Evolutionary conservation across 805 yeast genomes (phyloP).

Genomic region (Scheffersomyces ergatensis): DNA sequence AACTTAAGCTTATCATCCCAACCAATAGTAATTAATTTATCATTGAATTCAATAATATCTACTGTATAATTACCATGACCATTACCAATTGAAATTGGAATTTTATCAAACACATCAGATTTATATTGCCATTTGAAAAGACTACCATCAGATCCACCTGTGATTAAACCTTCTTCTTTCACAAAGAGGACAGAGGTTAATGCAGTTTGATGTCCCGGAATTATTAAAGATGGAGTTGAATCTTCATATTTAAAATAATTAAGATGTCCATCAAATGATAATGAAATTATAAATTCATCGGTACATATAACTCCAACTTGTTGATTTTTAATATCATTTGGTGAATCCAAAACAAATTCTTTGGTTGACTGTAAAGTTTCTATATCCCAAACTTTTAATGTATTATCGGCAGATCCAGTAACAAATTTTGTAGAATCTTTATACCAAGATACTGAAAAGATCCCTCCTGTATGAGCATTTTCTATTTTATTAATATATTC

Average conservation of each 20-base stretch:
- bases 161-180: constrained; percentile 26
- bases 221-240: constrained; percentile 31
- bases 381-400: constrained; percentile 64
- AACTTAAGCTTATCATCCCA: constrained; percentile 82
- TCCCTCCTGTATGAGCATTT: constrained; percentile 70
- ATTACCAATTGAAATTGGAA: constrained; percentile 19
- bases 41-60: constrained; percentile 36
- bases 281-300: constrained; percentile 56
- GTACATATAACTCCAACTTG: constrained; percentile 78
- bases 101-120: constrained; percentile 4
- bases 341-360: constrained; percentile 46
- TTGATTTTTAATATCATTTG: constrained; percentile 54
- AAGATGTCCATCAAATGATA: constrained; percentile 71
- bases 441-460: constrained; percentile 75
- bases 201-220: constrained; percentile 80
- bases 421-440: constrained; percentile 55
- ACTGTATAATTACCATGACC: constrained; percentile 69
- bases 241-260: constrained; percentile 46
- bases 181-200: constrained; percentile 54
- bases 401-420: constrained; percentile 81
- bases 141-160: constrained; percentile 85
- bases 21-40: constrained; percentile 52
- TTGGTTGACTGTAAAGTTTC: constrained; percentile 24
- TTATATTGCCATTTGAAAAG: constrained; percentile 58
- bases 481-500: constrained; percentile 56